phyloP scores from a whole-genome alignment of 768 basidiomycete species.

The Clathrus columnatus region DNA sequence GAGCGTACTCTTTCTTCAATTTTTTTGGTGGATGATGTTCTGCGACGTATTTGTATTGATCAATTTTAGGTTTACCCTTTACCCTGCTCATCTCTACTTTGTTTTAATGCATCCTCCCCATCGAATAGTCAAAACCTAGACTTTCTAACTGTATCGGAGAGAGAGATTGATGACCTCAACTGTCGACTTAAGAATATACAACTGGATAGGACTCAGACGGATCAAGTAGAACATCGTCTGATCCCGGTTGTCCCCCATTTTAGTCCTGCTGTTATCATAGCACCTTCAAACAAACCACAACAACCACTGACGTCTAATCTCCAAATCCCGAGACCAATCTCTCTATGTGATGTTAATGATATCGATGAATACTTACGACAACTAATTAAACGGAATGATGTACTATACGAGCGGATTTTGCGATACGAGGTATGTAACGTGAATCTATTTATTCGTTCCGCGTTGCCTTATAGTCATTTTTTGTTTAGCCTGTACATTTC shows the following conservation, averaged over 20 bases:
- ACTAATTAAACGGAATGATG: slow-evolving; percentile 34
- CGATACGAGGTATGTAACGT: slow-evolving; percentile 49
- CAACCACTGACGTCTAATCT: neutral
- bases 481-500: slow-evolving; percentile 58
- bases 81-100: neutral
- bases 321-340: neutral
- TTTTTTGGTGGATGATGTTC: neutral
- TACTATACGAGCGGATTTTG: slow-evolving; percentile 47
- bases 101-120: neutral
- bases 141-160: neutral
- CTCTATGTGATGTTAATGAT: neutral
- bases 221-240: too few relatives aligned
- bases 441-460: neutral
- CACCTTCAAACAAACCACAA: neutral
- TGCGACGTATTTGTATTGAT: neutral
- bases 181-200: neutral
- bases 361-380: neutral
- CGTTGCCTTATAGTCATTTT: too few relatives aligned
- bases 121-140: slow-evolving; percentile 5
- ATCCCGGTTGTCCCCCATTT: too few relatives aligned
- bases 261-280: too few relatives aligned
- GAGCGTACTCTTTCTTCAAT: slow-evolving; percentile 12
- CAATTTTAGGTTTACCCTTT: slow-evolving; percentile 2
- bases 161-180: neutral
- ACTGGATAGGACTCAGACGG: too few relatives aligned